Percentiles rank a stretch among this genome's conserved stretches.
Conservation (phyloP, 176 grass and related monocot species). For the Hordeum vulgare region MorexV3_pseudomolecules_assembly NC_058519.1:624341869-624342368, state of each 20-base stretch:
- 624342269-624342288: no score
- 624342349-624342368: constrained; percentile 33
- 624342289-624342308: no score
- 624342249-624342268: background rate
- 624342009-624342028: background rate
- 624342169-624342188: background rate
- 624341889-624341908: background rate
- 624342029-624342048: background rate
- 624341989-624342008: background rate
- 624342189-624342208: background rate
- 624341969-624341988: background rate
- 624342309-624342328: background rate
- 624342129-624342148: constrained; percentile 34
- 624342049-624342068: background rate
- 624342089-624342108: background rate
- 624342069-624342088: background rate
- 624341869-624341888: background rate
- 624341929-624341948: background rate
- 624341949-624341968: background rate
- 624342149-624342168: constrained; percentile 11
- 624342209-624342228: background rate
- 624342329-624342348: constrained; percentile 3
- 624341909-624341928: background rate
- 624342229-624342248: background rate
- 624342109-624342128: background rate